Base-by-base conservation (phyloP, 2,329 filamentous ascomycete genomes). In the Monosporascus ibericus region DNA sequence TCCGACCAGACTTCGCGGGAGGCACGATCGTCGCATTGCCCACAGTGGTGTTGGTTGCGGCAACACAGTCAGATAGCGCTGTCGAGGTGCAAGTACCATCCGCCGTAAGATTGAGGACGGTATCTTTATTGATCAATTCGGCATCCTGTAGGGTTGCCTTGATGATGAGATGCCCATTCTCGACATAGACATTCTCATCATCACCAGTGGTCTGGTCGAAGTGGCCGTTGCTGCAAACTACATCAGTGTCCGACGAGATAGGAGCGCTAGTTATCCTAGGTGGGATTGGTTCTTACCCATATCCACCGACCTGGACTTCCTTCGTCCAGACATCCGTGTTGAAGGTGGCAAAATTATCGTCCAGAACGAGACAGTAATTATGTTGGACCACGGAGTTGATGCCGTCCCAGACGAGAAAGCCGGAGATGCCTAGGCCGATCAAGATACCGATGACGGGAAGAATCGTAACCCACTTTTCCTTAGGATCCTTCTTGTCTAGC, bases 401-500 rank as follows among this genome's bases (percentile, higher is more conserved):
- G 4, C 90, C 90, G 59, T 92, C 86, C 77, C 84, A 94, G 47
- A 94, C 75, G 44, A 94, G 71, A 62, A 92, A 81, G 1, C 78
- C 88, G 1, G 86, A 81, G 40, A 92, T 72, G 3, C 68, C 80
- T 37, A 92, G 66, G 15, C 90, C 90, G 15, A 91, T 55, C 3
- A 84, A 47, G 48, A 94, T 81, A 47, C 88, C 89, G 24, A 90
- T 66, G 42, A 91, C 65, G 2, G 89, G 89, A 52, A 95, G 79
- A 57, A 92, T 90, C 2, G 86, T 91, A 8, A 90, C 84, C 89
- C 89, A 94, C 73, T 90, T 94, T 76, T 92, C 87, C 67, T 84
- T 87, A 14, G 86, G 85, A 59, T 92, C 86, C 52, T 76, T 83
- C 65, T 84, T 85, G n/a, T 80, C 70, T 39, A 87, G 70, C 90